These are phyloP conservation scores for Ophiorrhiza pumila DNA, from an alignment of 257 asterid species.

Conservation along the genomic window DNA sequence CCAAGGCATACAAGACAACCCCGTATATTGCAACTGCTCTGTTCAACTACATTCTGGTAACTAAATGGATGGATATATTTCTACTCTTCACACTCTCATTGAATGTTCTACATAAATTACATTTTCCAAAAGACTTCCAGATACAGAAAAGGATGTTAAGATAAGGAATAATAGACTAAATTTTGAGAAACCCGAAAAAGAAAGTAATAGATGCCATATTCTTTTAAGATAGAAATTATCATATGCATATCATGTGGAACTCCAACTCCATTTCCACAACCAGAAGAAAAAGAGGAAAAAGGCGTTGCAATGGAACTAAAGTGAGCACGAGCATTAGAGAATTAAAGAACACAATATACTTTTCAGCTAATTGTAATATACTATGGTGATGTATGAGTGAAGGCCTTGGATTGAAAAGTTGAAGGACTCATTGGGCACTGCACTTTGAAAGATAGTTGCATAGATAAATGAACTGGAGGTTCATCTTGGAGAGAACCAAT, in stretches of 20 bases:
- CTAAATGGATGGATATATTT: background rate
- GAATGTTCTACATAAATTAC: background rate
- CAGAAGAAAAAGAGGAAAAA: background rate
- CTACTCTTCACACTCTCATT: background rate
- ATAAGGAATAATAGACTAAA: background rate
- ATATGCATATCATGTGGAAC: background rate
- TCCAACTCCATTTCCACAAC: background rate
- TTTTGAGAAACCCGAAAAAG: background rate
- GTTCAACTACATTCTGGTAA: background rate
- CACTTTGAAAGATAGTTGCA: background rate
- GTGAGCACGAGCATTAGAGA: background rate
- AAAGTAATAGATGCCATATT: background rate
- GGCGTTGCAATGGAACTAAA: background rate
- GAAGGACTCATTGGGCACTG: background rate
- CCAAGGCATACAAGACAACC: background rate
- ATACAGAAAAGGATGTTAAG: background rate
- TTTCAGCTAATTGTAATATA: background rate
- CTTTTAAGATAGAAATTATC: background rate
- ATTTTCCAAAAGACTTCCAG: background rate
- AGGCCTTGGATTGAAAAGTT: background rate
- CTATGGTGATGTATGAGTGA: background rate
- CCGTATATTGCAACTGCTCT: background rate
- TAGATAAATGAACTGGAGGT: background rate
- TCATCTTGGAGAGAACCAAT: background rate
- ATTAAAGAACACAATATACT: background rate